These are phyloP conservation scores for Earliella scabrosa DNA, from an alignment of 1,284 basidiomycete genomes.

Conservation along the genomic window DNA sequence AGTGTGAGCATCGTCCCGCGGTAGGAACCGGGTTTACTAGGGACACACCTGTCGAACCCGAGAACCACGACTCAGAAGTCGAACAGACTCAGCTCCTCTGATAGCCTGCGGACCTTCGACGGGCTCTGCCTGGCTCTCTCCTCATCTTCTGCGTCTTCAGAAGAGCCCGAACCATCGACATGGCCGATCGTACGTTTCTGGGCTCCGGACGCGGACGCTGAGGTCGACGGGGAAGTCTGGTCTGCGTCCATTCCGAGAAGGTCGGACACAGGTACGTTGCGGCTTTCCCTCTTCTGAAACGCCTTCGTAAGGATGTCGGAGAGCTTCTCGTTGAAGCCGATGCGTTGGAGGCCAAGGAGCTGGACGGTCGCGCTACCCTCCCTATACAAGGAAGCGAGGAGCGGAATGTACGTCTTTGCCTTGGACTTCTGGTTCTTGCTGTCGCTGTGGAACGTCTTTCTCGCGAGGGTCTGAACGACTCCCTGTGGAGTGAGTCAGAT, in stretches of 20 bases:
- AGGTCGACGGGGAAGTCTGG: background rate
- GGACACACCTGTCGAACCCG: too few species aligned
- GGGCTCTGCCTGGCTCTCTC: too few species aligned
- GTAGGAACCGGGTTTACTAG: too few species aligned
- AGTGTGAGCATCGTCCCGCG: too few species aligned
- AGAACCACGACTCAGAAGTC: too few species aligned
- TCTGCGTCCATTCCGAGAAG: background rate
- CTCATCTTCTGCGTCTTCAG: too few species aligned
- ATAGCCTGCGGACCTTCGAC: too few species aligned
- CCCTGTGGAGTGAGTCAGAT: background rate
- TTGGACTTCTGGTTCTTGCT: constrained; percentile 13
- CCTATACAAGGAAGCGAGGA: constrained; percentile 8
- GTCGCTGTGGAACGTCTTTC: constrained; percentile 6
- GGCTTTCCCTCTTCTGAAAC: constrained; percentile 3
- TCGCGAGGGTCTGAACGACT: constrained; percentile 3
- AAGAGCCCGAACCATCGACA: too few species aligned
- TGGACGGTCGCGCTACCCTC: constrained; percentile 8
- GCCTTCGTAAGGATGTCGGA: constrained; percentile 8
- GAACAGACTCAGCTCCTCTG: too few species aligned
- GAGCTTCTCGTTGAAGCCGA: constrained; percentile 22
- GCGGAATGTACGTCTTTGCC: constrained; percentile 6
- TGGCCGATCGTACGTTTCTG: background rate
- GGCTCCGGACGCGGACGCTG: too few species aligned
- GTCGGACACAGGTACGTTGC: background rate
- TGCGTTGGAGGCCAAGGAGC: constrained; percentile 22